phyloP scores from a whole-genome alignment of 768 basidiomycete species.

The Daedaleopsis sinensis region DNA sequence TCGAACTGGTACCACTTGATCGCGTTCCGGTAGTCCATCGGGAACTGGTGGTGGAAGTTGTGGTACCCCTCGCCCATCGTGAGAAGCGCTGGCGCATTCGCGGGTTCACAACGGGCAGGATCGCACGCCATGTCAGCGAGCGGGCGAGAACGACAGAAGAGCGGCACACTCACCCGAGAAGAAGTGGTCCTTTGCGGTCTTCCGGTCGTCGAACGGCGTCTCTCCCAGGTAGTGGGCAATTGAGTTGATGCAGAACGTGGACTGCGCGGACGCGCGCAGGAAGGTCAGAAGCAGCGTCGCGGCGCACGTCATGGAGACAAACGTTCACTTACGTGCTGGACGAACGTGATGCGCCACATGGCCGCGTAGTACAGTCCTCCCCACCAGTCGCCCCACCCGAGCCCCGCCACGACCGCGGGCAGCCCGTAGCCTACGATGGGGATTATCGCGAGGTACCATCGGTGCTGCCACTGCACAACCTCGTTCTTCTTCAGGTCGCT shows the following conservation, averaged over 20 bases:
- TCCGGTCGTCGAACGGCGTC: conserved; percentile 58
- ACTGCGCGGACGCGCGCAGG: conserved; percentile 29
- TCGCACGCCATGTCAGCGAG: not conserved
- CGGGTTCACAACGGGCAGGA: not conserved
- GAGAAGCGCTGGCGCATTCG: conserved; percentile 33
- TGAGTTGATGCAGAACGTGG: conserved; percentile 62
- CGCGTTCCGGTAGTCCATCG: conserved; percentile 57
- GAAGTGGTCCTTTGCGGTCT: conserved; percentile 52
- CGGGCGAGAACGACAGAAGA: not conserved
- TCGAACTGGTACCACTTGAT: conserved; percentile 70
- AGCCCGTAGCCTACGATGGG: conserved; percentile 47
- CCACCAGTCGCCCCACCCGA: conserved; percentile 55
- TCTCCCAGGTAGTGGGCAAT: conserved; percentile 62
- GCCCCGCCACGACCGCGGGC: conserved; percentile 50
- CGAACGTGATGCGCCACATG: conserved; percentile 48
- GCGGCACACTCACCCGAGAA: conserved; percentile 37
- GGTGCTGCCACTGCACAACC: conserved; percentile 57
- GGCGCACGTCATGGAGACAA: not conserved
- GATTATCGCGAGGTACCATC: conserved; percentile 46
- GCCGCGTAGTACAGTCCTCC: conserved; percentile 57
- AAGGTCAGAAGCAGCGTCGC: not conserved
- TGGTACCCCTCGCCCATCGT: conserved; percentile 85
- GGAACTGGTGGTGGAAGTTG: conserved; percentile 71
- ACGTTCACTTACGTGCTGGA: conserved; percentile 49
- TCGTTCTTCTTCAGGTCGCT: conserved; percentile 49